Evolutionary conservation across 2,329 filamentous ascomycete species (phyloP).

Genomic region (Stagonosporopsis cucurbitacearum): DNA sequence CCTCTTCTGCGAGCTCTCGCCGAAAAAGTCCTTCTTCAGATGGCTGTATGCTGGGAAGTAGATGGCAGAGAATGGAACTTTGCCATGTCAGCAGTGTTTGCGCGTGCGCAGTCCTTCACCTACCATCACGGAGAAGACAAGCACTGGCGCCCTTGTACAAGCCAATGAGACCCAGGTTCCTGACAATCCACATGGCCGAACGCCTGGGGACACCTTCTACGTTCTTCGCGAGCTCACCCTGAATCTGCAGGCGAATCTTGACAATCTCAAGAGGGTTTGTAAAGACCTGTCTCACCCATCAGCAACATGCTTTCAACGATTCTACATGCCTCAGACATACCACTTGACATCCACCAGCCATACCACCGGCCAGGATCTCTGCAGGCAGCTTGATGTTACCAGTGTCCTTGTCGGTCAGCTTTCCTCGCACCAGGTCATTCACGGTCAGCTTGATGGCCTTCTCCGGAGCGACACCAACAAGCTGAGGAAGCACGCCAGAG

Average conservation of each 20-base stretch:
- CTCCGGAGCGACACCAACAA: slow-evolving; percentile 97
- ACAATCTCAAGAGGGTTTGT: slow-evolving; percentile 98
- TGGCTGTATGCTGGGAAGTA: slow-evolving; percentile 98
- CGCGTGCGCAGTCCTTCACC: slow-evolving; percentile 14
- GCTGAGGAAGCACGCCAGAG: slow-evolving; percentile 91
- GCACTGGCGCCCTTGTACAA: slow-evolving; percentile 97
- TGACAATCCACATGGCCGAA: slow-evolving; percentile 97
- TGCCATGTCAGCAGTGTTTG: slow-evolving; percentile 18
- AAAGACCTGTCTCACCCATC: slow-evolving; percentile 69
- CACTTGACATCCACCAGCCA: slow-evolving; percentile 93
- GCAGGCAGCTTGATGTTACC: slow-evolving; percentile 72
- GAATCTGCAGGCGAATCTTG: slow-evolving; percentile 97
- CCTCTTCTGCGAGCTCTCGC: slow-evolving; percentile 85
- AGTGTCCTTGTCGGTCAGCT: slow-evolving; percentile 74
- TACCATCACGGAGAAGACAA: slow-evolving; percentile 83
- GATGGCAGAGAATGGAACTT: slow-evolving; percentile 94
- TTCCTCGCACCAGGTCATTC: slow-evolving; percentile 86
- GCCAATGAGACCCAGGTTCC: slow-evolving; percentile 90
- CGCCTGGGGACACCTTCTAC: slow-evolving; percentile 82
- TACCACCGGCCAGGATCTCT: slow-evolving; percentile 87
- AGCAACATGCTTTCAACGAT: slow-evolving; percentile 1
- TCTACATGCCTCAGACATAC: slow-evolving; percentile 60
- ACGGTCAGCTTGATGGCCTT: slow-evolving; percentile 99
- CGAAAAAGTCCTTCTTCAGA: slow-evolving; percentile 91
- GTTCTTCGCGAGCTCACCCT: slow-evolving; percentile 91